Percentiles rank a stretch among this genome's conserved stretches.
Evolutionary conservation across 2,329 filamentous ascomycete species (phyloP).

Genomic region (Pezicula carpinea): DNA sequence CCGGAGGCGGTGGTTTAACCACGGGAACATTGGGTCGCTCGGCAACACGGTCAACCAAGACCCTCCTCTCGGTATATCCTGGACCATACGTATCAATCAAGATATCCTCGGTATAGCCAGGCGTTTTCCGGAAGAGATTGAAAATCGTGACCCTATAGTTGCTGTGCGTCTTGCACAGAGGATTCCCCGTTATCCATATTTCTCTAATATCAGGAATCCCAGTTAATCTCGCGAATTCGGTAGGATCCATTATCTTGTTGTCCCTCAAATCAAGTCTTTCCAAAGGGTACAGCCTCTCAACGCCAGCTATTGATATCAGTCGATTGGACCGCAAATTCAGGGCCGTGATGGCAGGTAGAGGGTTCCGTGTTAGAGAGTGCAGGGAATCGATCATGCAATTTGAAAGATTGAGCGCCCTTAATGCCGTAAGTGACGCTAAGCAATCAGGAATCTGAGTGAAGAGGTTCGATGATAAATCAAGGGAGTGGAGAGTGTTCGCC

Average conservation of each 20-base stretch:
- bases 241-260: slow-evolving; percentile 85
- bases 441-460: slow-evolving; percentile 94
- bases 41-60: slow-evolving; percentile 75
- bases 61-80: slow-evolving; percentile 78
- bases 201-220: slow-evolving; percentile 88
- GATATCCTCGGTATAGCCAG: slow-evolving; percentile 87
- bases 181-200: slow-evolving; percentile 88
- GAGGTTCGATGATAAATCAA: slow-evolving; percentile 89
- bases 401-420: slow-evolving; percentile 90
- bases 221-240: slow-evolving; percentile 83
- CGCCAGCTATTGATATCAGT: slow-evolving; percentile 78
- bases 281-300: slow-evolving; percentile 82
- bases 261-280: slow-evolving; percentile 89
- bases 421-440: slow-evolving; percentile 74
- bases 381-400: slow-evolving; percentile 97
- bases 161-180: slow-evolving; percentile 81
- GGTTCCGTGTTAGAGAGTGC: slow-evolving; percentile 78
- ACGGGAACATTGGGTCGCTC: slow-evolving; percentile 74
- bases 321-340: slow-evolving; percentile 88
- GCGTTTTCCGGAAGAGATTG: slow-evolving; percentile 87
- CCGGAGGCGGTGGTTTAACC: slow-evolving; percentile 62
- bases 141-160: slow-evolving; percentile 88
- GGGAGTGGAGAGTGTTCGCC: slow-evolving; percentile 81
- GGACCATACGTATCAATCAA: slow-evolving; percentile 81
- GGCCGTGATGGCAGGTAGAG: slow-evolving; percentile 87